Conservation (phyloP, 371 early-diverging fungal genomes). For the Syncephalastrum racemosum region DNA sequence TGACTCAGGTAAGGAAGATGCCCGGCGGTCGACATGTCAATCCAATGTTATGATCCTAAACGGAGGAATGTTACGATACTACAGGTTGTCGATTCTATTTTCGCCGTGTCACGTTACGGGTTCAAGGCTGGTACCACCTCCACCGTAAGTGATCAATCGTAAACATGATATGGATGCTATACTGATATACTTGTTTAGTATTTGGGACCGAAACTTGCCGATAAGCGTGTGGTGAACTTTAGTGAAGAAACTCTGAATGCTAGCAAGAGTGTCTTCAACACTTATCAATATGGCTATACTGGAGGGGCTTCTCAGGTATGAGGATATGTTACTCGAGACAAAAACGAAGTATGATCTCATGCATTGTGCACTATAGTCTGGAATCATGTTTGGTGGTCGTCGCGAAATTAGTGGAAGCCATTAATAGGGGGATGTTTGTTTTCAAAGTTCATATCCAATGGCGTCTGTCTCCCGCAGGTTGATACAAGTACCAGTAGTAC, state of each 20-base stretch:
- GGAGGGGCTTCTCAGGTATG: conserved; percentile 58
- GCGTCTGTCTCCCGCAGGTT: too few relatives aligned
- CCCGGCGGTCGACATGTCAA: not conserved
- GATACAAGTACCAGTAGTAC: too few relatives aligned
- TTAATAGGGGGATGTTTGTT: too few relatives aligned
- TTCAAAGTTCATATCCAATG: too few relatives aligned
- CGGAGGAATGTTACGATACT: not conserved
- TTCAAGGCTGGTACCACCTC: conserved; percentile 61
- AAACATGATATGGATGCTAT: conserved; percentile 8
- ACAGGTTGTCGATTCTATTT: conserved; percentile 72
- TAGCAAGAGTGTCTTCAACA: conserved; percentile 56
- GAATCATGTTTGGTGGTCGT: conserved; percentile 52
- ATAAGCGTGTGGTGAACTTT: conserved; percentile 66
- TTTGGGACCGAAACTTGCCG: conserved; percentile 78
- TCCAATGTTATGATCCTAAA: not conserved
- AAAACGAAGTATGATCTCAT: not conserved
- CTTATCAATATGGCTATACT: conserved; percentile 58
- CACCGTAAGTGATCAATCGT: conserved; percentile 32
- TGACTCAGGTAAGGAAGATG: conserved; percentile 57
- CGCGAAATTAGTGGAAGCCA: conserved; percentile 34
- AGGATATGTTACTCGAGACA: not conserved
- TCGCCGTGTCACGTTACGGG: conserved; percentile 81
- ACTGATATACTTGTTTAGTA: conserved; percentile 25
- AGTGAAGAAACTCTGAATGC: conserved; percentile 66
- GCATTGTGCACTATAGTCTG: conserved; percentile 24